Percentiles rank a stretch among this genome's conserved stretches.
Evolutionary conservation across 768 basidiomycete genomes (phyloP).

Genomic region (Kwoniella sp.): DNA sequence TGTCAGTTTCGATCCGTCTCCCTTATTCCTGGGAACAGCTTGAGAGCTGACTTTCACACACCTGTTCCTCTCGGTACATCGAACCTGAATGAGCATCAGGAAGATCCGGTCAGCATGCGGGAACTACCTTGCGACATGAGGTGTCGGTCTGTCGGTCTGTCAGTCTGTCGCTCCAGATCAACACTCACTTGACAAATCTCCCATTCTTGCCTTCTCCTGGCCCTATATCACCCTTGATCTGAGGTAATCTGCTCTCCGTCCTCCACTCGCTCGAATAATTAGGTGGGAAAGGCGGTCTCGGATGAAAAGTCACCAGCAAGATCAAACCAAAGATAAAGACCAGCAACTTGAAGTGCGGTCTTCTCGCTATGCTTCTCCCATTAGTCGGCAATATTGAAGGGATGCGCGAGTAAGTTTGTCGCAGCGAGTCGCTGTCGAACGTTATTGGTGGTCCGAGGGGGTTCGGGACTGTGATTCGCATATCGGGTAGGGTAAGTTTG

Average conservation of each 20-base stretch:
- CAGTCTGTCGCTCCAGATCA: no score
- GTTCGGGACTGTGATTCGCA: constrained; percentile 33
- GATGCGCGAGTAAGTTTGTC: not conserved
- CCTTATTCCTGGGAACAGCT: no score
- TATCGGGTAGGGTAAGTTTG: not conserved
- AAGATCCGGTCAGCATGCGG: not conserved
- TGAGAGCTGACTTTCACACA: constrained; percentile 9
- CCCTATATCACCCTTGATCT: constrained; percentile 21
- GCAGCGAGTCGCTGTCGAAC: constrained; percentile 15
- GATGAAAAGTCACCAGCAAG: constrained; percentile 26
- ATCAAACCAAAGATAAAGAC: constrained; percentile 23
- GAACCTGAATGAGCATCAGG: constrained; percentile 34
- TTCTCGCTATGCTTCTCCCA: constrained; percentile 6
- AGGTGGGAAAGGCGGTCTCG: constrained; percentile 49
- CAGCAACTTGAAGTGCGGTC: constrained; percentile 21
- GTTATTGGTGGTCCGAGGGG: constrained; percentile 35
- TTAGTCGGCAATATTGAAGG: not conserved
- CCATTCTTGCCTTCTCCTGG: constrained; percentile 38
- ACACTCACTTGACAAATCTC: constrained; percentile 49
- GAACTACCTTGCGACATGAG: no score
- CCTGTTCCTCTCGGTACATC: constrained; percentile 50
- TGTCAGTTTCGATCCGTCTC: not conserved
- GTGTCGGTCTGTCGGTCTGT: no score
- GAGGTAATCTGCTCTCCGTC: constrained; percentile 29
- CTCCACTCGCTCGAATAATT: constrained; percentile 40